These are phyloP conservation scores for Colletotrichum tamarilloi DNA, from an alignment of 2,329 filamentous ascomycete genomes.

Conservation along the genomic window DNA sequence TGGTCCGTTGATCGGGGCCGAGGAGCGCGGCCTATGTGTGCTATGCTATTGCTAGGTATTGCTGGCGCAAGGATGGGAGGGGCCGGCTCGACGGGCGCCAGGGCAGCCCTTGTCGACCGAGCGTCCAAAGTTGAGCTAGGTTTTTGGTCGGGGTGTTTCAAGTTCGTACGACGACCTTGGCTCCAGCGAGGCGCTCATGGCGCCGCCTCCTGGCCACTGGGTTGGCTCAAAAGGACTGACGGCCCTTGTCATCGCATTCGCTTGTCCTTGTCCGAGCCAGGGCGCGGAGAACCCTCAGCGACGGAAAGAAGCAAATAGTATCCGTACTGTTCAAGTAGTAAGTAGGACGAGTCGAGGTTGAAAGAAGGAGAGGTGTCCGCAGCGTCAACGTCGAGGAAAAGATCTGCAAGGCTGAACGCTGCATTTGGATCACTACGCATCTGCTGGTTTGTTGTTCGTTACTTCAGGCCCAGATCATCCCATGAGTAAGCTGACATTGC, in stretches of 20 bases:
- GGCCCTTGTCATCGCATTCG: not conserved
- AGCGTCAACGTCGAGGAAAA: not conserved
- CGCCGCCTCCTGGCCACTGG: slow-evolving; percentile 10
- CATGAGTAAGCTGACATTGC: slow-evolving; percentile 16
- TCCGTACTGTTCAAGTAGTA: no score
- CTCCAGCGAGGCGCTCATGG: slow-evolving; percentile 21
- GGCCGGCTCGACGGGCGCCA: not conserved
- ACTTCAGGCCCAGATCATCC: slow-evolving; percentile 24
- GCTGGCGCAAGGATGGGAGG: not conserved
- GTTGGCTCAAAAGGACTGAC: not conserved
- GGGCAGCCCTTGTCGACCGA: slow-evolving; percentile 25
- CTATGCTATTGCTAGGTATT: no score
- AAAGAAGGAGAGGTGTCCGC: slow-evolving; percentile 7
- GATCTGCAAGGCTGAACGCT: slow-evolving; percentile 3
- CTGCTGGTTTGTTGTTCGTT: not conserved
- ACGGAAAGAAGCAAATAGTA: not conserved
- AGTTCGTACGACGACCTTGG: slow-evolving; percentile 31
- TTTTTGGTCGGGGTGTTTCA: slow-evolving; percentile 28
- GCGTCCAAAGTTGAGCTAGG: slow-evolving; percentile 23
- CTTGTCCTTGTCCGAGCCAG: not conserved
- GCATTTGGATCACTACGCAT: not conserved
- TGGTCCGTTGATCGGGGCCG: not conserved
- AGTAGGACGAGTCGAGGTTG: not conserved
- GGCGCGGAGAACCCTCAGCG: not conserved
- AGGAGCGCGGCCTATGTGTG: not conserved